phyloP scores from a whole-genome alignment of 2,329 filamentous ascomycete species.

The Lachnellula subtilissima region DNA sequence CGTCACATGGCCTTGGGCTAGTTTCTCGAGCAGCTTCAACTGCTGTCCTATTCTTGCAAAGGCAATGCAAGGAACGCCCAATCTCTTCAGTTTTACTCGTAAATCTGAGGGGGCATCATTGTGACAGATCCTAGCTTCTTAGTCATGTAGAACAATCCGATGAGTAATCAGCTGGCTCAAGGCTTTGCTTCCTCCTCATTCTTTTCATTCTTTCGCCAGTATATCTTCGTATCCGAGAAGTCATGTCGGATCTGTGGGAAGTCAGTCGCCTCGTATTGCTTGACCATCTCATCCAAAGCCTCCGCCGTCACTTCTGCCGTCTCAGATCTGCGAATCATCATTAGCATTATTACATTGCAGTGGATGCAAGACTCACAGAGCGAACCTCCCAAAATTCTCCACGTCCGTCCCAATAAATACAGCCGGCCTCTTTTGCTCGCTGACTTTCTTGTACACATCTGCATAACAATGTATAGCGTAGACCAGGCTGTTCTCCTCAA shows the following conservation, averaged over 20 bases:
- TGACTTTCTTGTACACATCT: slow-evolving; percentile 25
- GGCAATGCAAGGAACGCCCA: no score
- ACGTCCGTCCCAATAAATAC: slow-evolving; percentile 29
- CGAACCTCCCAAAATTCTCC: slow-evolving; percentile 25
- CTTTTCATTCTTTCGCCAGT: slow-evolving; percentile 18
- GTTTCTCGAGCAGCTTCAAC: no score
- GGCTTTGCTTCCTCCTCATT: neutral
- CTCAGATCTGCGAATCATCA: slow-evolving; percentile 9
- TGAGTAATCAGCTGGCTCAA: neutral
- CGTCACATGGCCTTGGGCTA: no score
- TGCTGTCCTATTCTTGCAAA: no score
- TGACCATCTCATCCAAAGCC: slow-evolving; percentile 22
- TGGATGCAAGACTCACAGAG: slow-evolving; percentile 15
- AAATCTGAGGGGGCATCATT: no score
- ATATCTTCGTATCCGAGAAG: slow-evolving; percentile 32
- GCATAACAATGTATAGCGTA: slow-evolving; percentile 34
- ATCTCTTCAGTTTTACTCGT: no score
- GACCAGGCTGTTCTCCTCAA: slow-evolving; percentile 25
- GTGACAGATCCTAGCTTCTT: no score
- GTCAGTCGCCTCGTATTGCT: slow-evolving; percentile 21
- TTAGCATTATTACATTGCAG: neutral
- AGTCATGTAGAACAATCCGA: no score
- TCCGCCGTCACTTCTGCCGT: slow-evolving; percentile 5
- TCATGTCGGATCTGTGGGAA: slow-evolving; percentile 30
- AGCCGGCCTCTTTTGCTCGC: slow-evolving; percentile 19